These are phyloP conservation scores for Alisma plantagoaquatica DNA, from an alignment of 106 monocot species.

Conservation along the genomic window DNA sequence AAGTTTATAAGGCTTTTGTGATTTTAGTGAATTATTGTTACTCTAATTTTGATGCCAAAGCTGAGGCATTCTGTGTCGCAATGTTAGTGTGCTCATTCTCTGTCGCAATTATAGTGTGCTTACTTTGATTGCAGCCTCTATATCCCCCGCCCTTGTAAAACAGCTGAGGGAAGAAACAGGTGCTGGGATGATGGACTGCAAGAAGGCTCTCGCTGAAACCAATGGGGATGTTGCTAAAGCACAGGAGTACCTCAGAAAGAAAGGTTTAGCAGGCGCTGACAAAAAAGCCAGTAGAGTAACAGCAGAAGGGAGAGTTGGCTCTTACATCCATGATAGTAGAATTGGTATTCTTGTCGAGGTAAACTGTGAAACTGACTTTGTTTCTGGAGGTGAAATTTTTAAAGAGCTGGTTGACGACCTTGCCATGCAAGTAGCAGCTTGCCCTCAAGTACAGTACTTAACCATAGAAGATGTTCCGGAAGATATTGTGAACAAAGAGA, in stretches of 20 bases:
- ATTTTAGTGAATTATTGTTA: too few relatives aligned
- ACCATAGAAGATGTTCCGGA: slow-evolving; percentile 76
- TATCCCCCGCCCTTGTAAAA: slow-evolving; percentile 80
- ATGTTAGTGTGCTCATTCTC: too few relatives aligned
- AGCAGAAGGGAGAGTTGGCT: slow-evolving; percentile 88
- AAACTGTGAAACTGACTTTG: slow-evolving; percentile 97
- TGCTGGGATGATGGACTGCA: slow-evolving; percentile 99
- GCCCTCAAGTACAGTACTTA: slow-evolving; percentile 73
- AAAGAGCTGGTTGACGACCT: slow-evolving; percentile 87
- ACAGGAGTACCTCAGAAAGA: slow-evolving; percentile 79
- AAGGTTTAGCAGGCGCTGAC: slow-evolving; percentile 89
- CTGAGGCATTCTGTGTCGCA: too few relatives aligned
- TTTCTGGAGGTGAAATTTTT: slow-evolving; percentile 83
- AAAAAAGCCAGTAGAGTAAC: slow-evolving; percentile 84
- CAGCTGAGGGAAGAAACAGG: slow-evolving; percentile 91
- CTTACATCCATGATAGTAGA: slow-evolving; percentile 85
- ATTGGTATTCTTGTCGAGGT: slow-evolving; percentile 92
- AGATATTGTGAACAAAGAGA: slow-evolving; percentile 69
- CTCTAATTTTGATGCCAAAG: too few relatives aligned
- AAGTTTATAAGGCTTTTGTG: too few relatives aligned
- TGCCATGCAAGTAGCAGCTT: slow-evolving; percentile 98
- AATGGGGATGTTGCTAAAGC: slow-evolving; percentile 76
- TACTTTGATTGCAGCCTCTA: slow-evolving; percentile 67
- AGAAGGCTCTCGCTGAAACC: slow-evolving; percentile 82
- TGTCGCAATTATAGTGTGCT: too few relatives aligned